Base-by-base conservation (phyloP, 345 rosid genomes). In the Hirschfeldia incana region DNA sequence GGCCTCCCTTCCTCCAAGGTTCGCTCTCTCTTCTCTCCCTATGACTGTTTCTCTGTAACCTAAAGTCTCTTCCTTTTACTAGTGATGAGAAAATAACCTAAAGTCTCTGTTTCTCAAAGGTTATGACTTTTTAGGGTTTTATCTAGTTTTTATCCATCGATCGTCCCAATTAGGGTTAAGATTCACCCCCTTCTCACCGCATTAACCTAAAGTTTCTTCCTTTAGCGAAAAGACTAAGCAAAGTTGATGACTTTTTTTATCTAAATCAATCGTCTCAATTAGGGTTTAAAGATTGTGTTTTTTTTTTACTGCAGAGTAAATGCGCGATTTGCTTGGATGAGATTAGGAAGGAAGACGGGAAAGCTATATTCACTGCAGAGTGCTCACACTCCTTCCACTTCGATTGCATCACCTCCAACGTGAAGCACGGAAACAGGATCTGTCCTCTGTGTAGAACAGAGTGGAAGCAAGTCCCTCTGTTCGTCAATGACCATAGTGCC, bases 341-440 rank as follows among this genome's bases (percentile, higher is more conserved):
- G 80, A 87, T 92, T 62, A 88, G 85, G 76, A 85, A 89, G 49
- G 93, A 92, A 57, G 87, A 78, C 9, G 97, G 98, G 64, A 94
- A 85, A 57, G 98, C 98, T 6, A 92, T 92, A 65, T 94, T 94
- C 74, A 94, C 96, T 2, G 97, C 98, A 32, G 98, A 94, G 79
- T 92, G 98, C 46, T 88, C 98, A 9, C 98, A 94, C 81, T 89
- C 98, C 10, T 94, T 94, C 84, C 98, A 94, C 77, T 92, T 94
- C 80, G 90, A 86, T 60, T 94, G 98, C 84, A 94, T 94, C 71
- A 82, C 93, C 67, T 85, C 94, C 29, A 92, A 89, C 73, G 98
- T 91, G 13, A 88, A 87, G 77, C 91, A 91, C 65, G 98, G 98
- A 37, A 92, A 89, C 87, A 86, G 88, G 79, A 85, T 87, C 46